phyloP scores from a whole-genome alignment of 495 filamentous ascomycete species.

The Xylaria telfairii region DNA sequence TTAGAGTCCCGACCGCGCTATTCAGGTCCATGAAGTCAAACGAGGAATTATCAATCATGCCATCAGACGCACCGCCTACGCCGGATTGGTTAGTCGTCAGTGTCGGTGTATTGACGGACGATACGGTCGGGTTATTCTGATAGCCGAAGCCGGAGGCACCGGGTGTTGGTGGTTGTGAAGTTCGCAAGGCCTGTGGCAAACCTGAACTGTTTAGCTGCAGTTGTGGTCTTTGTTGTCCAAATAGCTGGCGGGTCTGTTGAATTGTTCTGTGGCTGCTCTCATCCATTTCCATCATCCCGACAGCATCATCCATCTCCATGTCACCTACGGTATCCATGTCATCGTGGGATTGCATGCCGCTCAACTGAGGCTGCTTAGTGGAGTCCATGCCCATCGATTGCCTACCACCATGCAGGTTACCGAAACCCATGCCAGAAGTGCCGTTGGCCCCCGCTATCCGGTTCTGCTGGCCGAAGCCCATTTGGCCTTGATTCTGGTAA shows the following conservation, averaged over 20 bases:
- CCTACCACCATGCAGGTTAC: conserved; percentile 56
- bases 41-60: conserved; percentile 60
- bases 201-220: conserved; percentile 71
- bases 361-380: conserved; percentile 38
- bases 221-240: conserved; percentile 76
- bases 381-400: conserved; percentile 39
- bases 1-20: conserved; percentile 49
- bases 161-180: conserved; percentile 86
- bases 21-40: conserved; percentile 61
- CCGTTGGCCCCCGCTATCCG: conserved; percentile 30
- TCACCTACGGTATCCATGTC: conserved; percentile 90
- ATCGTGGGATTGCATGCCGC: conserved; percentile 50
- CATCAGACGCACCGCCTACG: conserved; percentile 42
- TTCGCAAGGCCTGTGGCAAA: conserved; percentile 78
- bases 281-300: conserved; percentile 66
- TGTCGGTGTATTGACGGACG: conserved; percentile 94
- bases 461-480: conserved; percentile 38
- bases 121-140: conserved; percentile 96
- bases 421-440: conserved; percentile 41
- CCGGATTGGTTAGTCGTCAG: conserved; percentile 66
- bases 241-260: conserved; percentile 64
- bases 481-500: conserved; percentile 46
- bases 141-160: conserved; percentile 73
- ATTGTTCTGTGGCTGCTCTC: conserved; percentile 65
- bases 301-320: conserved; percentile 94